Evolutionary conservation across 345 rosid genomes (phyloP).

Genomic region (Dipteronia dyeriana): DNA sequence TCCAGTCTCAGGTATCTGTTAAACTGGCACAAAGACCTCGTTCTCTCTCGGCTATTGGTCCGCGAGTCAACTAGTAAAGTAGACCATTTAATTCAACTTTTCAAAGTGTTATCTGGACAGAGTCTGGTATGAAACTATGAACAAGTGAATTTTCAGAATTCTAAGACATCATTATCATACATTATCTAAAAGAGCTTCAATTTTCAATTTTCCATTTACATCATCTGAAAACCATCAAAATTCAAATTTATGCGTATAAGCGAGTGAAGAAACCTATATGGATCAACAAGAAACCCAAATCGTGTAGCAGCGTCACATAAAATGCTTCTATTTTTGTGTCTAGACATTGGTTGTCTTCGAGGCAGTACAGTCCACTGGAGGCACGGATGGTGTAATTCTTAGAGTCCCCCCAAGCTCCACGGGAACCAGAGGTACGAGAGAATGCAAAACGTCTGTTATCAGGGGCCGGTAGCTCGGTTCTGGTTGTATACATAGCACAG

Average conservation of each 20-base stretch:
- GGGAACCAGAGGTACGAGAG: slow-evolving; percentile 83
- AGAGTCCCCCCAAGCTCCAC: slow-evolving; percentile 87
- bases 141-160: slow-evolving; percentile 17
- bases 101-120: neutral
- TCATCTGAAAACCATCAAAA: slow-evolving; percentile 3
- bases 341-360: neutral
- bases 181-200: neutral
- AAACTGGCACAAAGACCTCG: too few relatives aligned
- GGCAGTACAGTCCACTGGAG: neutral
- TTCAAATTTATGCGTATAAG: neutral
- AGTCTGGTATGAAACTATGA: slow-evolving; percentile 7
- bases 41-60: too few relatives aligned
- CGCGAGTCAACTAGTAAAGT: too few relatives aligned
- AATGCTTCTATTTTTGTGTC: neutral
- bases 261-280: neutral
- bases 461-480: slow-evolving; percentile 92
- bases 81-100: neutral
- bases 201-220: slow-evolving; percentile 32
- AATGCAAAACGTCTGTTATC: slow-evolving; percentile 84
- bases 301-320: neutral
- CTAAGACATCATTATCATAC: neutral
- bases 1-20: too few relatives aligned
- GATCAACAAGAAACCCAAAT: neutral
- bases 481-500: slow-evolving; percentile 89
- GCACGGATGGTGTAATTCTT: slow-evolving; percentile 35